Evolutionary conservation across 1,284 basidiomycete species (phyloP), one percentile per base, ranked within the genome.

Genomic region (Testicularia cyperi): DNA sequence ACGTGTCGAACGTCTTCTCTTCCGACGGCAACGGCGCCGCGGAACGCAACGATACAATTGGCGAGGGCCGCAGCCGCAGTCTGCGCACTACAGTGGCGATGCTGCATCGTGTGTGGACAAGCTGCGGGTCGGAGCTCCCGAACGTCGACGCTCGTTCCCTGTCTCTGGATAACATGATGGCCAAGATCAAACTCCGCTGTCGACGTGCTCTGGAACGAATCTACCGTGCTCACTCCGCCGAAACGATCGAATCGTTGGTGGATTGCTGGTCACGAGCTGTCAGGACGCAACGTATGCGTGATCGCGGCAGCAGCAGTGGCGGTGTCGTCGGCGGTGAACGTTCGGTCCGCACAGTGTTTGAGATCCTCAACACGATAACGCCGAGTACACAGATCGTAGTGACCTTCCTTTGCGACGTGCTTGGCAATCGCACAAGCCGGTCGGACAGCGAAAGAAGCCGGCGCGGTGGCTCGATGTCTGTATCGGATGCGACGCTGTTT

Each of bases 351-450:
- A 44, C 49, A 24, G 53, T 87, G 2, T 92, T 94, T 67, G 87
- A 91, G 48, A 82, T 95, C 32, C 80, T 95, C 9, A 89, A 92
- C 69, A 79, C 86, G 12, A 82, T 97, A 15, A 84, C 91, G 2
- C 83, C 89, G 1, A 94, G 85, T 70, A 87, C 90, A 2, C 90
- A 92, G 70, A 88, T 84, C 55, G 85, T 89, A 2, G 90, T 96
- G 1, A 86, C 91, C 53, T 88, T 92, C 82, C 79, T 92, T 15
- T 92, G 88, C 73, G 92, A 96, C 74, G 60, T 68, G 12, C 68
- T 77, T 32, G 49, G 42, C 8, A 51, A 61, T 5, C 52, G 69
- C 16, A 49, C 54, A 24, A 41, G 40, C 81, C 81, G 68, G 79
- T 75, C 53, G 82, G 81, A 74, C 80, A 68, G 80, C 82, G 56